These are phyloP conservation scores for Fusarium haematococcum DNA, from an alignment of 2,329 filamentous ascomycete species.

Conservation along the genomic window DNA sequence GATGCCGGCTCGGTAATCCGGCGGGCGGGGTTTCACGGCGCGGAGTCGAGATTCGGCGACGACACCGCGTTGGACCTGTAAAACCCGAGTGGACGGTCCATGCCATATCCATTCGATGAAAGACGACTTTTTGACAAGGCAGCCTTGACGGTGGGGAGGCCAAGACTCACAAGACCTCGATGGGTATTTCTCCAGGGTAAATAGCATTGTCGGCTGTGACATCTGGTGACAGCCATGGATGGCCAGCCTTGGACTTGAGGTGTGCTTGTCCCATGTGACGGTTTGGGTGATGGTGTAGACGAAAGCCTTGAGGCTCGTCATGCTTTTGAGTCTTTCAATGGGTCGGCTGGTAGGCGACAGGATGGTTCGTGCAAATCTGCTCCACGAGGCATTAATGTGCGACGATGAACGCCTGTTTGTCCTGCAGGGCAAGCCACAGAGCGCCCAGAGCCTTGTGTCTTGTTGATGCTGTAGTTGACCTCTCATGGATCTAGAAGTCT, in stretches of 20 bases:
- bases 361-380: not conserved
- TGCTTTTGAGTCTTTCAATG: not conserved
- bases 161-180: not conserved
- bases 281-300: not conserved
- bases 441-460: not conserved
- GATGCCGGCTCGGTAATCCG: slow-evolving; percentile 33
- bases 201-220: not conserved
- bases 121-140: not conserved
- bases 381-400: not conserved
- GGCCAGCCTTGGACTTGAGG: not conserved
- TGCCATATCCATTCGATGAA: not conserved
- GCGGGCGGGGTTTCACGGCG: not conserved
- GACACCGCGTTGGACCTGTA: not conserved
- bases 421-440: not conserved
- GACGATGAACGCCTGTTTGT: not conserved
- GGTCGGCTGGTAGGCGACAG: not conserved
- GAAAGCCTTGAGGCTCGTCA: not conserved
- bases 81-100: not conserved
- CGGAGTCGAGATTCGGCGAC: not conserved
- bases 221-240: not conserved
- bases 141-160: not conserved
- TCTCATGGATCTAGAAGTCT: slow-evolving; percentile 66
- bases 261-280: not conserved
- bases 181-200: slow-evolving; percentile 20
- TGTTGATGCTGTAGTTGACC: not conserved